Conservation (phyloP, 148 eudicot species). For the Diospyros kaki region DNA sequence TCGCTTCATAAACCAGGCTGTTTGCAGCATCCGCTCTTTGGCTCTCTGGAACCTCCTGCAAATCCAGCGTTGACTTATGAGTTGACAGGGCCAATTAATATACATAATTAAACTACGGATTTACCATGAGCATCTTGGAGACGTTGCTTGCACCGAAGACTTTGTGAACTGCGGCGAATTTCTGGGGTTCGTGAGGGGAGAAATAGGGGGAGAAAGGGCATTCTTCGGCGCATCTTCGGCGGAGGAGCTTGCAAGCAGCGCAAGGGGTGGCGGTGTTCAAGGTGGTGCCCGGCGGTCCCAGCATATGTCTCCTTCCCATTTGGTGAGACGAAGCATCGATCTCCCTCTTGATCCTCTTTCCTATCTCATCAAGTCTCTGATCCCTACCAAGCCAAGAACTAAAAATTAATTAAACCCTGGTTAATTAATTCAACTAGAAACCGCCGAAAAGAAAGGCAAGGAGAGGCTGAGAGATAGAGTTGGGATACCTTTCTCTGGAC, state of each 20-base stretch:
- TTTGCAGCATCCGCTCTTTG: slow-evolving; percentile 84
- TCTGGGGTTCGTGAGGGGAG: slow-evolving; percentile 85
- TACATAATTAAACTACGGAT: background rate
- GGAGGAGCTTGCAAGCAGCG: slow-evolving; percentile 85
- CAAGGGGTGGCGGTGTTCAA: slow-evolving; percentile 78
- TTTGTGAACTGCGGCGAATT: slow-evolving; percentile 86
- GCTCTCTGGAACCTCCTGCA: slow-evolving; percentile 63
- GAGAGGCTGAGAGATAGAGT: background rate
- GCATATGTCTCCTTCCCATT: slow-evolving; percentile 54
- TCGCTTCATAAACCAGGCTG: slow-evolving; percentile 88
- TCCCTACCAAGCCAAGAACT: slow-evolving; percentile 19
- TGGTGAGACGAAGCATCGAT: slow-evolving; percentile 36
- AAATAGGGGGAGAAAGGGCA: slow-evolving; percentile 88
- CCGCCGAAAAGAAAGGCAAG: background rate
- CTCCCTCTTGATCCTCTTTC: slow-evolving; percentile 72
- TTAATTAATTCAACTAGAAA: background rate
- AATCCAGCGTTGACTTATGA: background rate
- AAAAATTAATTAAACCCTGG: too few species aligned
- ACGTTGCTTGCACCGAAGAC: slow-evolving; percentile 94
- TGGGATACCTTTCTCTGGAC: slow-evolving; percentile 61
- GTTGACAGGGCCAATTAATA: background rate
- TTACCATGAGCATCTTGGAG: slow-evolving; percentile 83
- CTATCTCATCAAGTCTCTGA: slow-evolving; percentile 51
- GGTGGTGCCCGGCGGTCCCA: slow-evolving; percentile 40
- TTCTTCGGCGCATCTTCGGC: slow-evolving; percentile 83